Evolutionary conservation across 140 eudicot species (phyloP).

Genomic region (Cichorium intybus): DNA sequence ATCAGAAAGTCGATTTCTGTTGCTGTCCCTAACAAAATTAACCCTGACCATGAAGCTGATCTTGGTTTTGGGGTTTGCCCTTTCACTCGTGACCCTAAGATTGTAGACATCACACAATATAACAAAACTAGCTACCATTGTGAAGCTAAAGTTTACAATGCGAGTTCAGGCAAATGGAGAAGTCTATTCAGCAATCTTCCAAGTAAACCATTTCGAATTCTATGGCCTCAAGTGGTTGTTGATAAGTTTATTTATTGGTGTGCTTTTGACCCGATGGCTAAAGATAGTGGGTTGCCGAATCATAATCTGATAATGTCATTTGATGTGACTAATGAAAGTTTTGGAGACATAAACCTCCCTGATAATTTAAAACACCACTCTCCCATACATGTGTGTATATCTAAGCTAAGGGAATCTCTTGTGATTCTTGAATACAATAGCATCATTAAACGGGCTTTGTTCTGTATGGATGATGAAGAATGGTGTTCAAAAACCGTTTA

Average conservation of each 20-base stretch:
- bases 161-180: background rate
- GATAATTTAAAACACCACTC: background rate
- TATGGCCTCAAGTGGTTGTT: background rate
- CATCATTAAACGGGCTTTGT: too few species aligned
- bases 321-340: constrained; percentile 16
- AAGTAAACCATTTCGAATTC: background rate
- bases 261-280: background rate
- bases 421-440: background rate
- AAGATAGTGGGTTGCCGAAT: background rate
- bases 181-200: background rate
- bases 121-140: background rate
- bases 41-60: background rate
- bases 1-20: background rate
- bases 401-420: constrained; percentile 12
- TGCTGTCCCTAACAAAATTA: background rate
- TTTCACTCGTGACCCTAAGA: background rate
- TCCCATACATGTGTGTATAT: background rate
- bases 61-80: constrained; percentile 23
- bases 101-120: background rate
- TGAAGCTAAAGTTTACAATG: background rate
- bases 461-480: constrained; percentile 11
- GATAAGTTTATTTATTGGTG: constrained; percentile 12
- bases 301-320: background rate
- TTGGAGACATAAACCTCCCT: constrained; percentile 6
- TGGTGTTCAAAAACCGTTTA: constrained; percentile 7